phyloP scores from a whole-genome alignment of 257 asterid genomes.

The Apocynum venetum region DNA sequence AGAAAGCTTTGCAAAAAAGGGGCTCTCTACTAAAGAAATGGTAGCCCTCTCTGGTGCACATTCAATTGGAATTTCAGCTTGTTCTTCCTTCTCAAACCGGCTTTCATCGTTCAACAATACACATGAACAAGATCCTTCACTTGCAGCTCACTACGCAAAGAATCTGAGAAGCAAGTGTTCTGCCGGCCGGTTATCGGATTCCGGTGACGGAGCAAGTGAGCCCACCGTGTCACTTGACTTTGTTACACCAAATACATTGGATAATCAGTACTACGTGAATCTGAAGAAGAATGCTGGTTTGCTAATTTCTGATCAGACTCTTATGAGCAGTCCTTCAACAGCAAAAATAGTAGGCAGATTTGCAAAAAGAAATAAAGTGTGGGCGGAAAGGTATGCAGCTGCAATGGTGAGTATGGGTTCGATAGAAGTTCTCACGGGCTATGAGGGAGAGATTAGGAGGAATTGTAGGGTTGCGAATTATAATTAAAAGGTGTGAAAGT shows the following conservation, averaged over 20 bases:
- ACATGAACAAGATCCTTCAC: constrained; percentile 23
- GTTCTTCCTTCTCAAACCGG: constrained; percentile 25
- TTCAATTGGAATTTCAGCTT: constrained; percentile 34
- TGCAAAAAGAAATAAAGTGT: constrained; percentile 16
- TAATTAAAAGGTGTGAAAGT: neutral
- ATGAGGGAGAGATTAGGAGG: constrained; percentile 34
- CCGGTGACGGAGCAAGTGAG: neutral
- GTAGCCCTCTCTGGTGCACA: constrained; percentile 54
- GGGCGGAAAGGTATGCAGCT: constrained; percentile 29
- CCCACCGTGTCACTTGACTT: constrained; percentile 25
- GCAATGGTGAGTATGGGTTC: constrained; percentile 42
- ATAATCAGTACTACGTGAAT: constrained; percentile 29
- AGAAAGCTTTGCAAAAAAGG: constrained; percentile 28
- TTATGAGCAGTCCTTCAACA: constrained; percentile 17
- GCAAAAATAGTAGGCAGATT: constrained; percentile 23
- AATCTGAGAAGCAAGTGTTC: constrained; percentile 20
- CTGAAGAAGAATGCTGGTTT: constrained; percentile 23
- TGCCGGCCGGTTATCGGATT: neutral
- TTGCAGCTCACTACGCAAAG: constrained; percentile 21
- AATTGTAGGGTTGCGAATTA: constrained; percentile 37
- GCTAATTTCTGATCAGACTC: constrained; percentile 36
- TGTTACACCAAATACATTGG: constrained; percentile 36
- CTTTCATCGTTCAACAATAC: constrained; percentile 26
- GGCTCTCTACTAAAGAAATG: constrained; percentile 36
- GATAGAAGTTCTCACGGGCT: constrained; percentile 31